Evolutionary conservation across 805 yeast species (phyloP), one percentile per base, ranked within the genome.

Genomic region (Candida insectorum): DNA sequence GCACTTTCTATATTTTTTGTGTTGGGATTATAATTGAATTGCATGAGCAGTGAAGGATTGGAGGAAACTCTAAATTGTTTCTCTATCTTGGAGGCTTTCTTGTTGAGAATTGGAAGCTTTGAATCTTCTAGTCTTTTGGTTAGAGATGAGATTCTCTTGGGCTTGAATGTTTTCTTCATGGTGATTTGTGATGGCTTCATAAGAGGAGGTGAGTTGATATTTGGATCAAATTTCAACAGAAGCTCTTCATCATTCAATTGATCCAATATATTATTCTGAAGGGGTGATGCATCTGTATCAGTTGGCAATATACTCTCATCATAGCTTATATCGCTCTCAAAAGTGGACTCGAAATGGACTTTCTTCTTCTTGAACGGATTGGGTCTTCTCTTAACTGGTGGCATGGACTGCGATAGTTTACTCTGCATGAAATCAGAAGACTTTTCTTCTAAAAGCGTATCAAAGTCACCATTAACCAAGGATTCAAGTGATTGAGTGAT

Each of bases 331-430:
- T 61, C 67, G 34, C 63, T 54, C 15, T 58, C 64, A 18, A 37
- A 30, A 2, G 38, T 17, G 13, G 41, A 31, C 16, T 45, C 47
- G 73, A 75, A 71, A 40, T 75, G 60, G 2, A 73, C 77, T 37
- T 62, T 69, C 33, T 69, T 70, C 9, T 51, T 27, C 14, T 19
- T 17, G 4, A 34, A n/a, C 11, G 16, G 14, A 10, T 30, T 7
- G 11, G 30, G 24, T 16, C 14, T 9, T 16, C 20, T 35, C n/a
- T n/a, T n/a, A n/a, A n/a, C n/a, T n/a, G n/a, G n/a, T n/a, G n/a
- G n/a, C n/a, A n/a, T 18, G 19, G 23, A 37, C n/a, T n/a, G n/a
- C n/a, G n/a, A n/a, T n/a, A n/a, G n/a, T n/a, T n/a, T n/a, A n/a
- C n/a, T n/a, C n/a, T n/a, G 54, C 49, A 62, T 48, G 38, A 60